Evolutionary conservation across 306 rosid genomes (phyloP).

Genomic region (Arachis stenosperma): DNA sequence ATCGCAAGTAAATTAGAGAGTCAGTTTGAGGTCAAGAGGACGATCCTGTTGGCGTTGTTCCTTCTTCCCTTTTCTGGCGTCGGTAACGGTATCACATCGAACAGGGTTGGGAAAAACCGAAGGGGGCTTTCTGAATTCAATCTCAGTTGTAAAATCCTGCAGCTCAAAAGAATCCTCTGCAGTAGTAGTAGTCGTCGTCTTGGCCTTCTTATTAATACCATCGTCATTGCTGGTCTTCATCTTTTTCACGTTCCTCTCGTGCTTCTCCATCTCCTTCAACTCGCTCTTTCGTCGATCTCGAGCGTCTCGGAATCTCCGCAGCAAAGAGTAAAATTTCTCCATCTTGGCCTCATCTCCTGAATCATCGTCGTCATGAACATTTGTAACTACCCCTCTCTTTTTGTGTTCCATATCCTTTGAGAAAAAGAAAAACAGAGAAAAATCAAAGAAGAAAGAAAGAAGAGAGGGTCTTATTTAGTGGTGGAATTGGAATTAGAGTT

Average conservation of each 20-base stretch:
- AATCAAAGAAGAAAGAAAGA: too few species aligned
- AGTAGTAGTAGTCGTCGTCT: not conserved
- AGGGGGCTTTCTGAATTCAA: conserved; percentile 39
- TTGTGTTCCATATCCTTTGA: conserved; percentile 22
- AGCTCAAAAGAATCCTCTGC: conserved; percentile 43
- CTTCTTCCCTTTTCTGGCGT: not conserved
- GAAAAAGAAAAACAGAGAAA: too few species aligned
- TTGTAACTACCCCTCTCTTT: not conserved
- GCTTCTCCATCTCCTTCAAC: conserved; percentile 10
- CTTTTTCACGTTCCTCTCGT: conserved; percentile 20
- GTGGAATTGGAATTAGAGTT: not conserved
- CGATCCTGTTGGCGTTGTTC: not conserved
- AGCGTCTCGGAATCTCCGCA: conserved; percentile 50
- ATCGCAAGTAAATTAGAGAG: conserved; percentile 30
- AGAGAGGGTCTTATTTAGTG: not conserved
- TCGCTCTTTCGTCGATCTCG: conserved; percentile 45
- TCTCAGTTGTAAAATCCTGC: conserved; percentile 48
- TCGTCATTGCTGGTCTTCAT: not conserved
- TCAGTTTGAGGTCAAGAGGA: conserved; percentile 48
- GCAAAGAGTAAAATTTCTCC: conserved; percentile 50
- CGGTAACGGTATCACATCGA: not conserved
- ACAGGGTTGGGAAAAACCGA: conserved; percentile 24
- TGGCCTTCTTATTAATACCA: not conserved
- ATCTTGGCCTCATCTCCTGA: conserved; percentile 46
- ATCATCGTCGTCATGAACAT: not conserved